Evolutionary conservation across 768 basidiomycete genomes (phyloP).

Genomic region (Sutorius australiensis): DNA sequence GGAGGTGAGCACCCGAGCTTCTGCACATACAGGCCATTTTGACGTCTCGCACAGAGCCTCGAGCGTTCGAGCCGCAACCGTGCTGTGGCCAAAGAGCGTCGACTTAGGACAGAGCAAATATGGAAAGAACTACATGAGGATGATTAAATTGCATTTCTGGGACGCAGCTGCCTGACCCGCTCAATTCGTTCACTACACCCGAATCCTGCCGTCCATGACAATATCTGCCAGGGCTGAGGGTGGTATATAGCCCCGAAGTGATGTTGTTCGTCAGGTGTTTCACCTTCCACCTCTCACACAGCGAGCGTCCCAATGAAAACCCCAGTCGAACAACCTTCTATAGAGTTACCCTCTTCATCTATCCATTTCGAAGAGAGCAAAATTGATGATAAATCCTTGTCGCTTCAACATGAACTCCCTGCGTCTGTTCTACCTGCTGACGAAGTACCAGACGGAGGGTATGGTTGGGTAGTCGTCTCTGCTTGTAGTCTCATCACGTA

Average conservation of each 20-base stretch:
- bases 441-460: slow-evolving; percentile 30
- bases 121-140: slow-evolving; percentile 58
- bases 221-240: neutral
- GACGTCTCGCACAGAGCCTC: slow-evolving; percentile 44
- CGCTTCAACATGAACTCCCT: neutral
- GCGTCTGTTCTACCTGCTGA: neutral
- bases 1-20: slow-evolving; percentile 48
- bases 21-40: neutral
- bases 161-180: neutral
- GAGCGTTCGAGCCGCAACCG: slow-evolving; percentile 59
- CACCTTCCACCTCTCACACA: neutral
- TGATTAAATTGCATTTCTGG: slow-evolving; percentile 21
- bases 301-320: neutral
- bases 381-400: neutral
- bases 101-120: slow-evolving; percentile 54
- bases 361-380: neutral
- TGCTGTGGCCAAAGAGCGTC: slow-evolving; percentile 54
- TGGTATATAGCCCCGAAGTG: neutral
- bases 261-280: neutral
- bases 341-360: neutral
- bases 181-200: neutral
- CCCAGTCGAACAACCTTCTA: neutral
- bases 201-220: neutral
- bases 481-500: slow-evolving; percentile 29
- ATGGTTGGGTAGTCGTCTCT: slow-evolving; percentile 32